Evolutionary conservation across 225 moss, liverwort and hornwort species (phyloP), one percentile per base, ranked within the genome.

Genomic region (Marchantia paleacea): DNA sequence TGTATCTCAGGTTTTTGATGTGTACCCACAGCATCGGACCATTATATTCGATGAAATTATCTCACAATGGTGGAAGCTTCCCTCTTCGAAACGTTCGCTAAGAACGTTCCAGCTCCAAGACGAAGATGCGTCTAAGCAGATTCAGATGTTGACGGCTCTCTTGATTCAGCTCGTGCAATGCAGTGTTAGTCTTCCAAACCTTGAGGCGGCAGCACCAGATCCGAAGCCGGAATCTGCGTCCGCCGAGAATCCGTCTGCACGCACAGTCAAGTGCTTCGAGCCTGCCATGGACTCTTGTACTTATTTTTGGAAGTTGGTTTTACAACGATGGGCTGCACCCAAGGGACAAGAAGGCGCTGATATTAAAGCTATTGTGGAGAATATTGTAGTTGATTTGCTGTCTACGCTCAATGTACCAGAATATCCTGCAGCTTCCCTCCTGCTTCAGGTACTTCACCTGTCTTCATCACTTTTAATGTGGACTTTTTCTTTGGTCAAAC

Each of bases 121-220:
- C 75, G 97, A 97, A 85, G 97, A 93, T n/a, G 79, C 80, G 77
- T 88, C 97, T 47, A 92, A 92, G 81, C 97, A 93, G 76, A 93
- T 97, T 72, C 97, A 97, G 84, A 95, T 97, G 78, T 83, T 97
- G 79, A 97, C 97, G 79, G 95, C 97, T 13, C 90, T 97, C n/a
- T 85, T 97, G 73, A 85, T 97, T 60, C 97, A 97, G 85, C 85
- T 97, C 66, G 90, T 95, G 65, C 97, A 97, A 76, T 93, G 97
- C 75, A 92, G 95, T 88, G 97, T 97, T 65, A 86, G 86, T 50
- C 90, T 97, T 73, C 86, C 84, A 30, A 92, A 82, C 58, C 51
- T 78, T 75, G 84, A 80, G 63, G 78, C 83, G 70, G 75, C 81
- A 50, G 65, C 69, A 30, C 55, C 78, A 48, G 85, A 85, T 76